A percentile compares a stretch with the other conserved stretches of the same genome.
These are phyloP conservation scores for Rhodocollybia butyracea DNA, from an alignment of 768 basidiomycete genomes.

Conservation along the genomic window DNA sequence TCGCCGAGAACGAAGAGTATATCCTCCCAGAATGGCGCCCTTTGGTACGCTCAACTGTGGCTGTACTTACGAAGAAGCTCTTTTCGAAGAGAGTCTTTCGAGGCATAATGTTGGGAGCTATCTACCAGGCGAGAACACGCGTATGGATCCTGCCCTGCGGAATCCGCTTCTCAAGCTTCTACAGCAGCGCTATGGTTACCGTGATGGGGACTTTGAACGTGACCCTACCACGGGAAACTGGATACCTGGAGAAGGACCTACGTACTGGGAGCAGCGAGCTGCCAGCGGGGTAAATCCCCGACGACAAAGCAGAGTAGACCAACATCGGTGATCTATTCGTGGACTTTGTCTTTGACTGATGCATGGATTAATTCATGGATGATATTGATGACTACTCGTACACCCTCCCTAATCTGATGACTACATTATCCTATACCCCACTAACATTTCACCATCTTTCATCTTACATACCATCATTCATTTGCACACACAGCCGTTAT, in stretches of 20 bases:
- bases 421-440: neutral
- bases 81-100: constrained; percentile 82
- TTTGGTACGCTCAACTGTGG: constrained; percentile 80
- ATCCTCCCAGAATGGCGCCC: constrained; percentile 80
- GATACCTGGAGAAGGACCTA: constrained; percentile 63
- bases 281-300: constrained; percentile 28
- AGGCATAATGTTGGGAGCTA: constrained; percentile 81
- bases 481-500: neutral
- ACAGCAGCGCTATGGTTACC: constrained; percentile 70
- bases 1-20: constrained; percentile 72
- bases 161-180: constrained; percentile 76
- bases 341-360: too few species aligned
- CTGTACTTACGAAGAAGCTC: constrained; percentile 79
- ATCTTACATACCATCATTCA: neutral
- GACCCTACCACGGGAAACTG: constrained; percentile 62
- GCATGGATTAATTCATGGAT: too few species aligned
- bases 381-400: neutral
- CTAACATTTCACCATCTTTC: neutral
- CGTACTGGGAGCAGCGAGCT: constrained; percentile 59
- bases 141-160: constrained; percentile 85
- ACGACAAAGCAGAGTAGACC: constrained; percentile 11
- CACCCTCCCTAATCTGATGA: neutral
- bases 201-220: constrained; percentile 84
- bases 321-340: constrained; percentile 5
- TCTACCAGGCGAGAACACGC: constrained; percentile 78